phyloP scores from a whole-genome alignment of 352 stramenopile genomes.

The Saprolegnia diclina region DNA sequence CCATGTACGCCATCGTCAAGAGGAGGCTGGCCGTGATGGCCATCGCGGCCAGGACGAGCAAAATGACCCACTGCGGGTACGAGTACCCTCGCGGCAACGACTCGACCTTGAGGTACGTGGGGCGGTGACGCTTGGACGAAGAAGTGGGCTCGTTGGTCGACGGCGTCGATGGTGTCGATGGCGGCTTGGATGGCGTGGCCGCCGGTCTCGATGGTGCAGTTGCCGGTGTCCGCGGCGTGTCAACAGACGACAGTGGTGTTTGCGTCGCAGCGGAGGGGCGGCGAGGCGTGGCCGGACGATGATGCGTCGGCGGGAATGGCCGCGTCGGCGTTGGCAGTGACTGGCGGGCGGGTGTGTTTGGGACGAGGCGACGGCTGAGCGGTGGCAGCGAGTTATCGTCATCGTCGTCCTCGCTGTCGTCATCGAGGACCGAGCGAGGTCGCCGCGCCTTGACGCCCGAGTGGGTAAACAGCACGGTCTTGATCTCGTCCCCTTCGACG shows the following conservation, averaged over 20 bases:
- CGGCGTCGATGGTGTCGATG: not conserved
- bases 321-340: not conserved
- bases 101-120: not conserved
- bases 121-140: conserved; percentile 1
- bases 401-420: not conserved
- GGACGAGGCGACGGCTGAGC: not conserved
- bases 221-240: no score
- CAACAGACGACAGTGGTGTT: no score
- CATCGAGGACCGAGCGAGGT: not conserved
- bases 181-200: no score
- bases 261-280: no score
- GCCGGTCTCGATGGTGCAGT: no score
- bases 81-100: not conserved
- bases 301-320: not conserved
- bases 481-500: conserved; percentile 24
- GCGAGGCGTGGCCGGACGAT: not conserved
- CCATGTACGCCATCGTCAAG: not conserved
- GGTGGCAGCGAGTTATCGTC: not conserved
- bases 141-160: conserved; percentile 1
- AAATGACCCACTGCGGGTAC: conserved; percentile 9
- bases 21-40: not conserved
- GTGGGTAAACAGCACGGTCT: conserved; percentile 2
- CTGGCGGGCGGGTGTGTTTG: not conserved
- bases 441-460: conserved; percentile 14
- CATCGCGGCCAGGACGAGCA: not conserved